phyloP scores from a whole-genome alignment of 169 alveolate species.

The Cryptosporidium parvum region DNA sequence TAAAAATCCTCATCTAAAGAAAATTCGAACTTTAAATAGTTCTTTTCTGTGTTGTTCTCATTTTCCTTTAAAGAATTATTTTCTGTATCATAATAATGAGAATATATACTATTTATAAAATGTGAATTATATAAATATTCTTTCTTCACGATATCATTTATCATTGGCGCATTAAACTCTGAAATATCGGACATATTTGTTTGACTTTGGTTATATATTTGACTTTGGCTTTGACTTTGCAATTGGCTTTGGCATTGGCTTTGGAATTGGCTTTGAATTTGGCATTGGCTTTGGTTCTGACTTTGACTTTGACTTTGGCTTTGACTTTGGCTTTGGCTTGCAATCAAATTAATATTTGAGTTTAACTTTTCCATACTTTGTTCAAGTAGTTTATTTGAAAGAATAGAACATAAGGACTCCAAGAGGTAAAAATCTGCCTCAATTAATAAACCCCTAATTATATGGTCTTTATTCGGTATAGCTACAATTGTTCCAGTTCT shows the following conservation, averaged over 20 bases:
- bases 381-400: constrained; percentile 21
- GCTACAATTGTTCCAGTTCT: constrained; percentile 68
- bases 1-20: constrained; percentile 60
- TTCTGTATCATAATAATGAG: background rate
- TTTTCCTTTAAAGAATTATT: background rate
- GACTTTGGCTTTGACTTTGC: background rate
- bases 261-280: no score
- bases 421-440: constrained; percentile 72
- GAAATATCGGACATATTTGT: background rate
- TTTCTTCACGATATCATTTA: no score
- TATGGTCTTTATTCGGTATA: constrained; percentile 46
- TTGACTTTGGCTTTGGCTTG: constrained; percentile 9
- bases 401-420: constrained; percentile 20
- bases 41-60: background rate
- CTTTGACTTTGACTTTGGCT: background rate
- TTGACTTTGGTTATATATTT: constrained; percentile 4
- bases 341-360: constrained; percentile 21
- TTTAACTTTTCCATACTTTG: constrained; percentile 40
- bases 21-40: constrained; percentile 15
- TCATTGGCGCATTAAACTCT: background rate
- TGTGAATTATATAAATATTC: background rate
- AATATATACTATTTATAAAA: background rate
- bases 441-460: constrained; percentile 51
- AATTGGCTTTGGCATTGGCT: no score
- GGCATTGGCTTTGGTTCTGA: no score